A percentile compares a stretch with the other conserved stretches of the same genome.
Evolutionary conservation across 768 basidiomycete genomes (phyloP).

Genomic region (Collybia nuda): DNA sequence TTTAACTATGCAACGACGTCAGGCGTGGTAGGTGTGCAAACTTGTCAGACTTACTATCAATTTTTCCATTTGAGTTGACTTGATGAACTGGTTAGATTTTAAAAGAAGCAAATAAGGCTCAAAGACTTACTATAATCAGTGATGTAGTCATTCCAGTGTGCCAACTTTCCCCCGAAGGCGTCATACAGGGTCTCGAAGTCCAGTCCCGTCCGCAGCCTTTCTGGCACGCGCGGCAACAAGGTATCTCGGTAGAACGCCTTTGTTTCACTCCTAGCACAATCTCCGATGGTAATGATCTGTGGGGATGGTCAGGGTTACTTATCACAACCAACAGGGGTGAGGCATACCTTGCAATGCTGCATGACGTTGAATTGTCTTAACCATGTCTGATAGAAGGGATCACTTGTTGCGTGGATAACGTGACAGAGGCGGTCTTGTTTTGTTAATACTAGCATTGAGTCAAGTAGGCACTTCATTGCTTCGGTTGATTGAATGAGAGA

Average conservation of each 20-base stretch:
- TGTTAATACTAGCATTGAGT: conserved; percentile 83
- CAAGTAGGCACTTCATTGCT: conserved; percentile 82
- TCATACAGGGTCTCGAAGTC: conserved; percentile 75
- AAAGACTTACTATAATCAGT: conserved; percentile 61
- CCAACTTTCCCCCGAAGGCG: conserved; percentile 82
- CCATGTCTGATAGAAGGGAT: conserved; percentile 86
- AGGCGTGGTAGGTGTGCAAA: neutral
- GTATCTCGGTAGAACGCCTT: conserved; percentile 63
- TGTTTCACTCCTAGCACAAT: conserved; percentile 74
- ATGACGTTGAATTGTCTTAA: conserved; percentile 76
- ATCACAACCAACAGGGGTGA: neutral
- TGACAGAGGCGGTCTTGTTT: conserved; percentile 87
- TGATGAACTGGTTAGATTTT: conserved; percentile 1
- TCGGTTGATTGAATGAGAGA: conserved; percentile 74
- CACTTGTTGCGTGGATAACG: conserved; percentile 79
- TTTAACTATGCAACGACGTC: conserved; percentile 47
- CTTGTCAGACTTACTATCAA: conserved; percentile 54
- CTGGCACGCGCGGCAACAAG: conserved; percentile 70
- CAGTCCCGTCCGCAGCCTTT: conserved; percentile 49
- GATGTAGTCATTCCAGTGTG: conserved; percentile 80
- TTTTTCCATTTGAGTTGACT: conserved; percentile 75
- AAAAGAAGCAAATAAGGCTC: neutral
- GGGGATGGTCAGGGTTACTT: neutral
- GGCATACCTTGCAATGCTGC: conserved; percentile 75
- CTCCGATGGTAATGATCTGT: conserved; percentile 55